Evolutionary conservation across 148 eudicot species (phyloP).

Genomic region (Diospyros lotus): DNA sequence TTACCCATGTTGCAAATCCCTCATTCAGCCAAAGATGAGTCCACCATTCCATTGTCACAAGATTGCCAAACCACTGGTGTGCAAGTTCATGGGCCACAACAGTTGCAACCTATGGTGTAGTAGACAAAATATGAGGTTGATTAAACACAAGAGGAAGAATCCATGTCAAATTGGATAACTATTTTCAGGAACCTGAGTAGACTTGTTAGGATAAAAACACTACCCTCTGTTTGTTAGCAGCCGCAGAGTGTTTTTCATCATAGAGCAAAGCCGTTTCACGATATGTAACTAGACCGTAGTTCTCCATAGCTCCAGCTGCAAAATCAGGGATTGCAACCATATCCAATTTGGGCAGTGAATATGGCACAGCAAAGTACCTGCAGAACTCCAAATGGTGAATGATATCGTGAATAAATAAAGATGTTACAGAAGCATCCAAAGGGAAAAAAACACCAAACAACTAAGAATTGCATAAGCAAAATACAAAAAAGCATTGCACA

Average conservation of each 20-base stretch:
- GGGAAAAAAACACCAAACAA: background rate
- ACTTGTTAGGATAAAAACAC: slow-evolving; percentile 8
- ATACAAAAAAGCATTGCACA: background rate
- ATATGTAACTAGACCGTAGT: slow-evolving; percentile 92
- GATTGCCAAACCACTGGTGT: slow-evolving; percentile 99
- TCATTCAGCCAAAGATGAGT: slow-evolving; percentile 96
- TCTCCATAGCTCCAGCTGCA: slow-evolving; percentile 99
- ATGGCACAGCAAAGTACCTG: slow-evolving; percentile 87
- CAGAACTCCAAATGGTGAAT: slow-evolving; percentile 8
- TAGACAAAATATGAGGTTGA: background rate
- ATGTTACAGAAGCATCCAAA: background rate
- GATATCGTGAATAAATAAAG: background rate
- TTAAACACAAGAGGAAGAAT: slow-evolving; percentile 8
- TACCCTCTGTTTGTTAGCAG: slow-evolving; percentile 96
- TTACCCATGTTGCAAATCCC: slow-evolving; percentile 98
- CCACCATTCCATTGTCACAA: slow-evolving; percentile 99
- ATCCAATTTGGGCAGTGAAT: slow-evolving; percentile 87
- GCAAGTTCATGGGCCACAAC: slow-evolving; percentile 98
- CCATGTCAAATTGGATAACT: background rate
- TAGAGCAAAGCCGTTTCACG: slow-evolving; percentile 91
- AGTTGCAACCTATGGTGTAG: slow-evolving; percentile 64
- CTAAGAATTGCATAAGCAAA: background rate
- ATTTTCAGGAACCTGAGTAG: background rate
- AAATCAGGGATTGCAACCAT: slow-evolving; percentile 98
- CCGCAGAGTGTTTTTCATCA: slow-evolving; percentile 95